These are phyloP conservation scores for Tetrahymena malaccensis DNA, from an alignment of 73 alveolate species.

Conservation along the genomic window DNA sequence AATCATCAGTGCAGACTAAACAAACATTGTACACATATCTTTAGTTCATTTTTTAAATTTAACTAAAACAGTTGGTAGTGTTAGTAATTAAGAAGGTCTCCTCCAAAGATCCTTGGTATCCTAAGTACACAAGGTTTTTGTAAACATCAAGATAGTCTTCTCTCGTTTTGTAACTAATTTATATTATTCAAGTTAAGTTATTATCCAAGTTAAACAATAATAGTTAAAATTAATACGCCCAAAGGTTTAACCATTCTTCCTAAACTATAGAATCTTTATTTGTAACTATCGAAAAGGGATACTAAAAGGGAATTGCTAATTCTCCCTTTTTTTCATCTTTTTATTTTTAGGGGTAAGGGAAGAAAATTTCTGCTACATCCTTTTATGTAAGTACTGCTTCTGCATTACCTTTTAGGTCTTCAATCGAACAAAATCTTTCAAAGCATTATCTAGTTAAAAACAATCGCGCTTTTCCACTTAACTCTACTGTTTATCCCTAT, in stretches of 20 bases:
- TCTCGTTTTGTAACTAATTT: neutral
- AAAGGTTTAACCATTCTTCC: neutral
- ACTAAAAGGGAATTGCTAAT: neutral
- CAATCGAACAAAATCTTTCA: neutral
- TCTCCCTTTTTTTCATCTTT: neutral
- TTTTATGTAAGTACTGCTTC: neutral
- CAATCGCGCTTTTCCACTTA: conserved; percentile 18
- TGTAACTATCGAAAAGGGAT: neutral
- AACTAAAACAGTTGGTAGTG: neutral
- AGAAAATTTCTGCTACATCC: neutral
- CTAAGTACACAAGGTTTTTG: neutral
- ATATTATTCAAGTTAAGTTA: neutral
- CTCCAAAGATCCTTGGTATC: neutral
- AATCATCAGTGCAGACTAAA: neutral
- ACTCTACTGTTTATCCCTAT: conserved; percentile 30
- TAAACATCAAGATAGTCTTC: neutral
- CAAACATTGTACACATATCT: neutral
- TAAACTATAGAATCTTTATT: neutral
- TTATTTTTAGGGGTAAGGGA: neutral
- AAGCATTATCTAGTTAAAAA: neutral
- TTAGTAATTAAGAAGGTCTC: neutral
- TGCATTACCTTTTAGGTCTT: neutral
- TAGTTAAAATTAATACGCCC: neutral
- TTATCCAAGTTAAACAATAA: neutral
- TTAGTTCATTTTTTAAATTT: neutral